A percentile compares a stretch with the other conserved stretches of the same genome.
Conservation (phyloP, 2,329 filamentous ascomycete species). For the Magnaporthiopsis rhizophila region DNA sequence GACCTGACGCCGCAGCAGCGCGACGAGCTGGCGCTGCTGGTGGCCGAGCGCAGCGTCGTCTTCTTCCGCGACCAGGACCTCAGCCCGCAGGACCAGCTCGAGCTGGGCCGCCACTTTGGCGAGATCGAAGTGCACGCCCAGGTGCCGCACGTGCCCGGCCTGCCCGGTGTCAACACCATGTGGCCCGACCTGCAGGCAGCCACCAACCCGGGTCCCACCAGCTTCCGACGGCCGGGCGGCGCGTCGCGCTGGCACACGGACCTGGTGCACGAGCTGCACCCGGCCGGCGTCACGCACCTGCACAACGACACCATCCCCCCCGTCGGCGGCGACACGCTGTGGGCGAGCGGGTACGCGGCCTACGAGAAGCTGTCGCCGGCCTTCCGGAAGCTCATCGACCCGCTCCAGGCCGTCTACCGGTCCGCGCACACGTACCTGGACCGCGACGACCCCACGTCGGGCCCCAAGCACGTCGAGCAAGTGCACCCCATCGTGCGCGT, state of each 20-base stretch:
- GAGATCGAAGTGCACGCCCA: constrained; percentile 64
- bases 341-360: constrained; percentile 62
- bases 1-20: constrained; percentile 50
- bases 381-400: constrained; percentile 65
- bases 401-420: constrained; percentile 54
- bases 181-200: constrained; percentile 62
- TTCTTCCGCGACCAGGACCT: constrained; percentile 58
- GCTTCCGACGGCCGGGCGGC: constrained; percentile 60
- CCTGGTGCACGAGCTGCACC: constrained; percentile 62
- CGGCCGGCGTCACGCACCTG: constrained; percentile 61
- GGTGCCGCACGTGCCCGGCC: constrained; percentile 61
- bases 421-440: constrained; percentile 62
- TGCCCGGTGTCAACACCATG: constrained; percentile 57
- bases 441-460: constrained; percentile 49
- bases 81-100: constrained; percentile 53
- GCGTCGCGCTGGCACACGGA: constrained; percentile 64
- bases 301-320: constrained; percentile 61
- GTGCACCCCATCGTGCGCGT: constrained; percentile 61
- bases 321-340: constrained; percentile 63
- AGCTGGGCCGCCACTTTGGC: constrained; percentile 55
- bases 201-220: constrained; percentile 40
- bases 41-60: constrained; percentile 58
- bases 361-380: constrained; percentile 66
- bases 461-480: constrained; percentile 59
- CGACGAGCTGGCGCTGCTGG: constrained; percentile 54